phyloP scores from a whole-genome alignment of 306 rosid species.

The Acacia crassicarpa region DNA sequence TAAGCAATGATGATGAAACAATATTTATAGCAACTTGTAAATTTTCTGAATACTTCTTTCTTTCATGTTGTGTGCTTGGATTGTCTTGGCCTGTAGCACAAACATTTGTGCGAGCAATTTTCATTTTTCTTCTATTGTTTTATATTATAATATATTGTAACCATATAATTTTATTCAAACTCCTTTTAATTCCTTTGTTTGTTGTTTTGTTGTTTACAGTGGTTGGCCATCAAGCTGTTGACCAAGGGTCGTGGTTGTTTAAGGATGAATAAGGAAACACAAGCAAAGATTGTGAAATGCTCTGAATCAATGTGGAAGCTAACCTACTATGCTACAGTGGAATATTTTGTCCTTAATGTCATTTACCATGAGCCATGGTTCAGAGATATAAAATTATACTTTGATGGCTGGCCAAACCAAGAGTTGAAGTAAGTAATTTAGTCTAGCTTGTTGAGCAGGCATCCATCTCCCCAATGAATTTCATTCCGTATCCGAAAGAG shows the following conservation, averaged over 20 bases:
- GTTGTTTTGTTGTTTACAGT: constrained; percentile 47
- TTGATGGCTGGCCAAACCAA: constrained; percentile 89
- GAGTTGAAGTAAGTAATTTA: constrained; percentile 71
- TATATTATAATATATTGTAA: constrained; percentile 17
- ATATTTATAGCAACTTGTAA: not conserved
- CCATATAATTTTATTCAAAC: not conserved
- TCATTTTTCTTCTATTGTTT: constrained; percentile 6
- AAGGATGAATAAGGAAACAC: constrained; percentile 64
- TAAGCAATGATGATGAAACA: not conserved
- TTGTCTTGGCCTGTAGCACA: constrained; percentile 13
- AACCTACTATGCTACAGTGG: constrained; percentile 73
- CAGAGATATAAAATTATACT: constrained; percentile 59
- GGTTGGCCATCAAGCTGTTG: constrained; percentile 64
- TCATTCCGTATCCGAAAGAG: constrained; percentile 17
- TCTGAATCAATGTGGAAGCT: constrained; percentile 97
- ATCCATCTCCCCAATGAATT: constrained; percentile 7
- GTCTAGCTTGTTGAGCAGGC: constrained; percentile 14
- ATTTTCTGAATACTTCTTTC: constrained; percentile 16
- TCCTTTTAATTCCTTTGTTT: constrained; percentile 4
- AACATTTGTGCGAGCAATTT: constrained; percentile 14
- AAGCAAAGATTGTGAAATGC: constrained; percentile 75
- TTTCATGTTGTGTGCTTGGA: constrained; percentile 21
- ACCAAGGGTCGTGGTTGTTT: constrained; percentile 52
- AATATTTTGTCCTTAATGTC: constrained; percentile 64
- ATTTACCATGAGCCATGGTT: constrained; percentile 78